Percentiles rank a stretch among this genome's conserved stretches.
phyloP scores from a whole-genome alignment of 2,329 filamentous ascomycete species.

The Aphanocladium album region DNA sequence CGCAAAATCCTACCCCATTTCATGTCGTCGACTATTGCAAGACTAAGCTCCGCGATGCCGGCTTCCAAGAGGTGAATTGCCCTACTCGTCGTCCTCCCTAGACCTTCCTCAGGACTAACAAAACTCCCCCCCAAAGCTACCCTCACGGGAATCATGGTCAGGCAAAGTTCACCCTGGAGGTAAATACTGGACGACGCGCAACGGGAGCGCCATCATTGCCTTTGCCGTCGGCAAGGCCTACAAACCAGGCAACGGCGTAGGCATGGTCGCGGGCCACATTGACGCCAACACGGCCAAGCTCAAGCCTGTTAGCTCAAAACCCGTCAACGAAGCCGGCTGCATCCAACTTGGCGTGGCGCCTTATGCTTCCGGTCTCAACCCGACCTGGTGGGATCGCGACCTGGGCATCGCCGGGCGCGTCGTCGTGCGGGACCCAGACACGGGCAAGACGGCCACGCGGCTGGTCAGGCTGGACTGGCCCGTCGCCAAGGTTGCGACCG shows the following conservation, averaged over 20 bases:
- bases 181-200: constrained; percentile 84
- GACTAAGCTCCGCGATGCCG: constrained; percentile 62
- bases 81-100: neutral
- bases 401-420: constrained; percentile 86
- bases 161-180: constrained; percentile 68
- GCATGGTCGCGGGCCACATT: constrained; percentile 86
- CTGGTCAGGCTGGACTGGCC: constrained; percentile 93
- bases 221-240: constrained; percentile 80
- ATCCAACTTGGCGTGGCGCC: constrained; percentile 86
- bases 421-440: constrained; percentile 65
- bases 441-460: constrained; percentile 71
- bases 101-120: neutral
- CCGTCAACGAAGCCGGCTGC: constrained; percentile 70
- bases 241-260: constrained; percentile 77
- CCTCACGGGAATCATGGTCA: constrained; percentile 73
- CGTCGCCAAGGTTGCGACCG: constrained; percentile 83
- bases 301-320: constrained; percentile 83
- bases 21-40: constrained; percentile 80
- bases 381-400: constrained; percentile 97
- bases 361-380: constrained; percentile 80
- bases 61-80: constrained; percentile 62
- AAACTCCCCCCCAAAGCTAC: constrained; percentile 50
- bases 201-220: constrained; percentile 78
- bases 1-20: constrained; percentile 86
- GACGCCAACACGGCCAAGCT: constrained; percentile 86